Evolutionary conservation across 2,329 filamentous ascomycete species (phyloP).

Genomic region (Zasmidium angulare): DNA sequence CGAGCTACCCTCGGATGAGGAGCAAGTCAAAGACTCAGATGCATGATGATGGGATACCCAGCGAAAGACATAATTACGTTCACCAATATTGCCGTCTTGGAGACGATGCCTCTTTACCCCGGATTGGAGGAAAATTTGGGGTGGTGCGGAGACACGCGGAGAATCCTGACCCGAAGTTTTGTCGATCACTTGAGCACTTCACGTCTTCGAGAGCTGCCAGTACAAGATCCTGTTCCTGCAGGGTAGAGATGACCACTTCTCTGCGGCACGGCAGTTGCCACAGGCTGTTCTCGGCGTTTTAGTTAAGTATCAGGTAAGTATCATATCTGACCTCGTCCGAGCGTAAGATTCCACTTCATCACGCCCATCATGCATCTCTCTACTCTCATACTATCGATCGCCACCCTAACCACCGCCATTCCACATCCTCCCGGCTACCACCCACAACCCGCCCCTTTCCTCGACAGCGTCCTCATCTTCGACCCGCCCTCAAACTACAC

Average conservation of each 20-base stretch:
- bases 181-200: not conserved
- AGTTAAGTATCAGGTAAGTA: not conserved
- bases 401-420: slow-evolving; percentile 5
- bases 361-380: slow-evolving; percentile 9
- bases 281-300: not conserved
- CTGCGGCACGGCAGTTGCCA: not conserved
- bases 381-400: slow-evolving; percentile 4
- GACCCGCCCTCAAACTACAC: slow-evolving; percentile 29
- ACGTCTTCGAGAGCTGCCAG: not conserved
- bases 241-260: not conserved
- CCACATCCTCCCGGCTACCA: not conserved
- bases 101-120: not conserved
- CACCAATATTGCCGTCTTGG: not conserved
- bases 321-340: not conserved
- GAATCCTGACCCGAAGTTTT: not conserved
- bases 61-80: not conserved
- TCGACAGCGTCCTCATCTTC: slow-evolving; percentile 27
- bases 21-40: slow-evolving; percentile 7
- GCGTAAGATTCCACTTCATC: slow-evolving; percentile 5
- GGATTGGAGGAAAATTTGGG: slow-evolving; percentile 8
- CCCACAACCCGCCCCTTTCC: not conserved
- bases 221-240: not conserved
- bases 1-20: slow-evolving; percentile 15
- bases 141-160: not conserved
- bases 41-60: slow-evolving; percentile 6